Conservation (phyloP, 73 alveolate species). For the Tetrahymena elliotti region DNA sequence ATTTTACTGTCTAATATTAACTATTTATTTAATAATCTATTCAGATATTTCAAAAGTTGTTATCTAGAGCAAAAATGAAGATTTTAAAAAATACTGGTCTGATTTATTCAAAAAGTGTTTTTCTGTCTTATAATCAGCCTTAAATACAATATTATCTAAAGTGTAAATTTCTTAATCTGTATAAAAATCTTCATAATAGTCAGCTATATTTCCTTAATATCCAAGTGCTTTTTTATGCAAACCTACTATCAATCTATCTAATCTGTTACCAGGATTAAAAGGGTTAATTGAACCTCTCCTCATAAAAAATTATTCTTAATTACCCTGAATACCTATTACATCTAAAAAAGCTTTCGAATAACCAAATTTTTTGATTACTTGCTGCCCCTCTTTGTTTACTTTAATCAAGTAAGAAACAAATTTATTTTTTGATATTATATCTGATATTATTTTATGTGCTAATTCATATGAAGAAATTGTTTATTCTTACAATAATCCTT, state of each 20-base stretch:
- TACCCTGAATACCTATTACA: not conserved
- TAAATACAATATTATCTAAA: not conserved
- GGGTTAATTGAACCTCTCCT: not conserved
- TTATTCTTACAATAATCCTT: not conserved
- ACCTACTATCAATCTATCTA: not conserved
- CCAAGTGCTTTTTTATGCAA: not conserved
- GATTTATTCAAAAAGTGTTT: not conserved
- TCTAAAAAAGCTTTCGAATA: not conserved
- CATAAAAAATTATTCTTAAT: not conserved
- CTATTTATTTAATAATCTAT: not conserved
- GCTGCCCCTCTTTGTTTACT: not conserved
- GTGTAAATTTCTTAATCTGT: not conserved
- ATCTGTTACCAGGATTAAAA: not conserved
- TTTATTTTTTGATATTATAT: not conserved
- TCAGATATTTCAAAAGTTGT: not conserved
- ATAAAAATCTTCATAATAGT: not conserved
- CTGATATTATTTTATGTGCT: not conserved
- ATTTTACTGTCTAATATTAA: not conserved
- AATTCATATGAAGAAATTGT: not conserved
- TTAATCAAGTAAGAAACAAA: not conserved
- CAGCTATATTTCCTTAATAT: not conserved
- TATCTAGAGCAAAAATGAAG: not conserved
- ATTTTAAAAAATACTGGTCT: not conserved
- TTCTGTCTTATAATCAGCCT: not conserved
- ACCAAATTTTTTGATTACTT: not conserved